A percentile compares a stretch with the other conserved stretches of the same genome.
Evolutionary conservation across 2,329 filamentous ascomycete species (phyloP).

Genomic region (Dothistroma pini): DNA sequence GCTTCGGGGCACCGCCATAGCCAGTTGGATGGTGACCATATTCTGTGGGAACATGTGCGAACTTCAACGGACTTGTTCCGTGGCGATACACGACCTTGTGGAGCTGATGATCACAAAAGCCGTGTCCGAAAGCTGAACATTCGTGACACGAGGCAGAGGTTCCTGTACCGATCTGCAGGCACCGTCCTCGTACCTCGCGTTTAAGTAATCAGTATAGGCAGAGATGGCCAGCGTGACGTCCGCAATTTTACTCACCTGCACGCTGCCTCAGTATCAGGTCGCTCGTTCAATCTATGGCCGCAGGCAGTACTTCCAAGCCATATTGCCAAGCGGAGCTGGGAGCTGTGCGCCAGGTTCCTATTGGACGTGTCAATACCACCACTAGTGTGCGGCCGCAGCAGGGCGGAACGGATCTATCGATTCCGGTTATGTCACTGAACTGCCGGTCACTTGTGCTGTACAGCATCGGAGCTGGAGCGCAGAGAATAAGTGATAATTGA

Average conservation of each 20-base stretch:
- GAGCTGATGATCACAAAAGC: no score
- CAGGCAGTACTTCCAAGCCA: neutral
- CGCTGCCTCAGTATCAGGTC: neutral
- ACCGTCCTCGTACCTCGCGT: no score
- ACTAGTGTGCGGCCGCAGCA: neutral
- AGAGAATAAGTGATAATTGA: slow-evolving; percentile 27
- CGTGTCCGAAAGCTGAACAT: no score
- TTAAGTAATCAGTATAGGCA: no score
- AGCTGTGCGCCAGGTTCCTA: neutral
- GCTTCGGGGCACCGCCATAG: neutral
- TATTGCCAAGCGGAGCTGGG: neutral
- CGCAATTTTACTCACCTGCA: neutral
- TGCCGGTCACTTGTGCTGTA: neutral
- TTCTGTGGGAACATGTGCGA: neutral
- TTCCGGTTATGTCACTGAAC: neutral
- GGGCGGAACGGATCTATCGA: neutral
- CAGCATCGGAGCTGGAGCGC: neutral
- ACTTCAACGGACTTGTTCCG: no score
- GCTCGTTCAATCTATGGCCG: neutral
- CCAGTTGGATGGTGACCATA: neutral
- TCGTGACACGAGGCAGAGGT: no score
- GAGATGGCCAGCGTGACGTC: no score
- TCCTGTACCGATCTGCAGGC: no score
- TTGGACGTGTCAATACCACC: neutral
- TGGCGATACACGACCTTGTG: no score